phyloP scores from a whole-genome alignment of 176 grass and related monocot genomes.

The Sorghum bicolor region Sorghum_bicolor_NCBIv3 NC_012879.2:57870001-57870500 shows the following conservation, averaged over 20 bases:
- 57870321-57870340: no score
- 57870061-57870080: neutral
- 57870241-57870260: no score
- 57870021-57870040: no score
- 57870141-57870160: neutral
- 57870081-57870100: neutral
- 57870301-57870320: no score
- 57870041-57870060: neutral
- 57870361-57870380: no score
- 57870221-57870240: no score
- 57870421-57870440: neutral
- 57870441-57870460: neutral
- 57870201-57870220: no score
- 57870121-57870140: neutral
- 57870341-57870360: no score
- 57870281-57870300: neutral
- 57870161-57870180: neutral
- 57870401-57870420: neutral
- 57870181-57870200: neutral
- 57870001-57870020: neutral
- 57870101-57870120: neutral
- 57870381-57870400: no score
- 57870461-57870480: no score
- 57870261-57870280: no score
- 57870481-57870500: neutral